Evolutionary conservation across 192 early-diverging fungal species (phyloP), one percentile per base, ranked within the genome.

Genomic region (Thamnidium elegans): DNA sequence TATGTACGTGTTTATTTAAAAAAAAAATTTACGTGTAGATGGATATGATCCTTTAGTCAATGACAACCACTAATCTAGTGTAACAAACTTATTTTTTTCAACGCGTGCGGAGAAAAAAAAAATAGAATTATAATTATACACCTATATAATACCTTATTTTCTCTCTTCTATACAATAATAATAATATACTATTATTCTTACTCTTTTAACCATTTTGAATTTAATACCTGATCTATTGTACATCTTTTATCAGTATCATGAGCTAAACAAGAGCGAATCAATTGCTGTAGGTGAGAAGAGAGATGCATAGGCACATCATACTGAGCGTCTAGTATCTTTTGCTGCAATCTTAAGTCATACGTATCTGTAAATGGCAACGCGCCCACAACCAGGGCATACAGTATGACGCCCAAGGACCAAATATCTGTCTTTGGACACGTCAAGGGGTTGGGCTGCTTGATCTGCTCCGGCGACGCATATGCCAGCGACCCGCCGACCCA

Each of bases 371-470:
- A 94, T 4, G 92, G 92, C 21, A 93, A 71, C 4, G 69, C 61
- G 7, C 85, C 89, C 0, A 83, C 77, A 43, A 92, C 55, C 58
- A 93, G 69, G 10, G 88, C 83, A 65, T 85, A 93, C 14, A 93
- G 69, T 1, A 92, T 83, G 17, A 86, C 84, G 17, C 88, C 91
- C 4, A 92, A 65, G 2, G 88, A 81, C 92, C 92, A 94, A 31
- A 94, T 73, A 70, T 94, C 92, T 20, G 80, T 69, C 3, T 78
- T 74, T 11, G 87, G 71, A 26, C 77, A 77, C 21, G 80, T 69
- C 6, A 81, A 43, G 19, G 84, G 70, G 31, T 50, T 66, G 8
- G 58, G 13, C 7, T 76, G 69, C 3, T 70, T 62, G 1, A 90
- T 67, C 58, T 90, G 88, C 63, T 91, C 90, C 6, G 91, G 90